Evolutionary conservation across 2,329 filamentous ascomycete species (phyloP).

Genomic region (Alternaria viburni): DNA sequence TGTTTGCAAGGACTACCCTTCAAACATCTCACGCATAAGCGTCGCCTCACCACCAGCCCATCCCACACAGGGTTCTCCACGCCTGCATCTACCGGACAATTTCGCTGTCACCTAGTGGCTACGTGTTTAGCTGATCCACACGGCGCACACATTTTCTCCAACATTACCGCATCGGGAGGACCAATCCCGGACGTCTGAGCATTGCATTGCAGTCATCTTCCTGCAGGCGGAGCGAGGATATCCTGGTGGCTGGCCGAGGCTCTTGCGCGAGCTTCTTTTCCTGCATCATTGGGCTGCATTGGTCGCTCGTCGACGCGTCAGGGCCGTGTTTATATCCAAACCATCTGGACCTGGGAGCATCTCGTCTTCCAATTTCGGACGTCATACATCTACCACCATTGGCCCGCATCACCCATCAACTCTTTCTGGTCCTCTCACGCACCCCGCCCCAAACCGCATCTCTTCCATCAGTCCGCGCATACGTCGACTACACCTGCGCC

Average conservation of each 20-base stretch:
- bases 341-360: constrained; percentile 38
- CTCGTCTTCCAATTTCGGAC: constrained; percentile 35
- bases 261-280: constrained; percentile 44
- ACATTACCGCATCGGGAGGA: constrained; percentile 47
- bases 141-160: constrained; percentile 38
- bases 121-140: constrained; percentile 40
- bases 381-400: constrained; percentile 30
- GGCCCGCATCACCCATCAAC: constrained; percentile 12
- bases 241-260: constrained; percentile 45
- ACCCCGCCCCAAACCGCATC: constrained; percentile 17
- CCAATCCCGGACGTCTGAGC: constrained; percentile 38
- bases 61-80: constrained; percentile 40
- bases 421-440: constrained; percentile 15
- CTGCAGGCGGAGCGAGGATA: constrained; percentile 46
- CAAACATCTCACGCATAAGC: constrained; percentile 38
- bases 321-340: constrained; percentile 48
- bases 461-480: constrained; percentile 16
- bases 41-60: constrained; percentile 37
- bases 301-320: constrained; percentile 43
- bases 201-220: constrained; percentile 38
- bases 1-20: constrained; percentile 46
- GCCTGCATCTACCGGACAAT: constrained; percentile 39
- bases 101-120: constrained; percentile 38
- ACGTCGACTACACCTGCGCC: constrained; percentile 8
- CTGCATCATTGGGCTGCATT: constrained; percentile 45